phyloP scores from a whole-genome alignment of 2,329 filamentous ascomycete genomes.

The Sarocladium brachiariae region DNA sequence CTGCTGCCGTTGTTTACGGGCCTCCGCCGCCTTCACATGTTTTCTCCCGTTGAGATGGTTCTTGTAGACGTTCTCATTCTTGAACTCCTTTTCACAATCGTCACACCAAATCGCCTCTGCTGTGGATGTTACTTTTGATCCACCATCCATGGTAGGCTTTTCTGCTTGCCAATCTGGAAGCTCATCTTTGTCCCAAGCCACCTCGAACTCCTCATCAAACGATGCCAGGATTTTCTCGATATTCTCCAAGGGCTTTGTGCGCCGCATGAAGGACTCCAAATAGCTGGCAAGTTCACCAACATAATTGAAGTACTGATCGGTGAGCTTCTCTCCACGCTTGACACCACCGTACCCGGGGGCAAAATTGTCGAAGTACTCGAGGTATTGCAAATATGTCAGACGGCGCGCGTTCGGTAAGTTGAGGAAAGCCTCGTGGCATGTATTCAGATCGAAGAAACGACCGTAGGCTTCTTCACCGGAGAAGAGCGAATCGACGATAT shows the following conservation, averaged over 20 bases:
- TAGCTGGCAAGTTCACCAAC: conserved; percentile 74
- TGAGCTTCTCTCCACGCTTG: conserved; percentile 78
- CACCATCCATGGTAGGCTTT: conserved; percentile 26
- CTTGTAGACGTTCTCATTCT: conserved; percentile 91
- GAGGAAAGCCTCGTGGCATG: conserved; percentile 78
- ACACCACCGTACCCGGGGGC: conserved; percentile 64
- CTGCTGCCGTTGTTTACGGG: conserved; percentile 42
- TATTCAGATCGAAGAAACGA: conserved; percentile 83
- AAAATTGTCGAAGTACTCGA: conserved; percentile 87
- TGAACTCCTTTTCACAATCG: conserved; percentile 91
- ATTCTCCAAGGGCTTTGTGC: conserved; percentile 80
- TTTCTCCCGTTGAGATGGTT: conserved; percentile 86
- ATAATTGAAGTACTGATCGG: conserved; percentile 88
- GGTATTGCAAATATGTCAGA: conserved; percentile 83
- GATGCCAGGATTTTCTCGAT: conserved; percentile 67
- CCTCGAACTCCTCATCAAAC: conserved; percentile 80
- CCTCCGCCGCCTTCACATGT: conserved; percentile 76
- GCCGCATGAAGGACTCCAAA: conserved; percentile 79
- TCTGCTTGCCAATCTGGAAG: conserved; percentile 72
- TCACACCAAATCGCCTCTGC: conserved; percentile 76
- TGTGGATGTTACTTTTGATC: conserved; percentile 23
- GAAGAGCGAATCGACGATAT: conserved; percentile 83
- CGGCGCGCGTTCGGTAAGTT: conserved; percentile 85
- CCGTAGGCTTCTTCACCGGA: conserved; percentile 93
- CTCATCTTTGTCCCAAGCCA: conserved; percentile 72